These are phyloP conservation scores for Zygoascus biomembranicola DNA, from an alignment of 805 yeast species.

Conservation along the genomic window DNA sequence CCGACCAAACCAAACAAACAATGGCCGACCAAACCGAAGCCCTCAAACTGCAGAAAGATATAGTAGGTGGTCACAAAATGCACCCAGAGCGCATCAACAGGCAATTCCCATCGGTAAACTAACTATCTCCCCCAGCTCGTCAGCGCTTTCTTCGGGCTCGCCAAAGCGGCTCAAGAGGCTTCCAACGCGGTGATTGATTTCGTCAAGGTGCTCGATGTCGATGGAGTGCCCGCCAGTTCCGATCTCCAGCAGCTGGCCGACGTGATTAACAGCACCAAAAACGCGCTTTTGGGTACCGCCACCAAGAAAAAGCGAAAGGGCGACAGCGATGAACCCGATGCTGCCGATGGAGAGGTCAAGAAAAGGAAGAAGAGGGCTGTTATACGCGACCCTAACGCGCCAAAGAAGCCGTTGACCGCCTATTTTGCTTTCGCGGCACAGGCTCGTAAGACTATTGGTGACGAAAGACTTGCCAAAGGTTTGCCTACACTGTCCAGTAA, in stretches of 20 bases:
- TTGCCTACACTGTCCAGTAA: conserved; percentile 59
- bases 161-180: conserved; percentile 81
- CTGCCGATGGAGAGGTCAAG: conserved; percentile 20
- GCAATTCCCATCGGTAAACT: not conserved
- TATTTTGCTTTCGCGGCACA: conserved; percentile 73
- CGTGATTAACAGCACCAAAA: conserved; percentile 22
- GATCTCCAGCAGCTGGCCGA: conserved; percentile 31
- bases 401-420: conserved; percentile 87
- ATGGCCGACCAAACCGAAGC: conserved; percentile 1
- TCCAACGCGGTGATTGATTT: conserved; percentile 73
- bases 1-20: not conserved
- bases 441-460: conserved; percentile 61
- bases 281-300: conserved; percentile 16
- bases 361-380: conserved; percentile 39
- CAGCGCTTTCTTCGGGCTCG: conserved; percentile 69
- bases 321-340: not conserved
- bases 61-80: conserved; percentile 22
- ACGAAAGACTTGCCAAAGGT: conserved; percentile 53
- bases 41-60: conserved; percentile 28
- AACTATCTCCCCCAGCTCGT: conserved; percentile 47
- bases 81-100: not conserved
- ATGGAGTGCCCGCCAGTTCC: conserved; percentile 39
- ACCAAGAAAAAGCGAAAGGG: not conserved
- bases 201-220: conserved; percentile 45
- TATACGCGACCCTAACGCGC: conserved; percentile 76